Evolutionary conservation across 75 land plant species (phyloP).

Genomic region (Chamaecyparis obtusa): DNA sequence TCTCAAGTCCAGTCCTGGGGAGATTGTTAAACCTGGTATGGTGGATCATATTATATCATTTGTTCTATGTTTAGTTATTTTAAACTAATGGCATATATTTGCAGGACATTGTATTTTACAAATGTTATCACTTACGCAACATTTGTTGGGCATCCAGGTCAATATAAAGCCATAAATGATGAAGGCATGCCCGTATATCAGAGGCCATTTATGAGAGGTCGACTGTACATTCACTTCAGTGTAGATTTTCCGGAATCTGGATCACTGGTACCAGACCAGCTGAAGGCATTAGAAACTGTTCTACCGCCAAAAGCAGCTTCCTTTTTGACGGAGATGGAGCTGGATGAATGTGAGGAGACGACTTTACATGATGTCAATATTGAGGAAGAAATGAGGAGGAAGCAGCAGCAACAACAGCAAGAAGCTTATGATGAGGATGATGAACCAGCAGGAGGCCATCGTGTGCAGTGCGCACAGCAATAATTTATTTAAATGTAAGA

Average conservation of each 20-base stretch:
- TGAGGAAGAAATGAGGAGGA: constrained; percentile 59
- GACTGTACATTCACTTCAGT: constrained; percentile 62
- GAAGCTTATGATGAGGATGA: constrained; percentile 76
- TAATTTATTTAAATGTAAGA: constrained; percentile 15
- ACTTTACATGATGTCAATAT: constrained; percentile 71
- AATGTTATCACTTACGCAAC: background rate
- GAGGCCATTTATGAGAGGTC: constrained; percentile 79
- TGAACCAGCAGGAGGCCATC: constrained; percentile 28
- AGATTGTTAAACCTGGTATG: constrained; percentile 70
- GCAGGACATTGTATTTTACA: background rate
- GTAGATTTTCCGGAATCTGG: constrained; percentile 82
- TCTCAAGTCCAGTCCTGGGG: constrained; percentile 68
- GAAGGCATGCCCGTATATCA: constrained; percentile 79
- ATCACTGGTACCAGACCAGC: constrained; percentile 45
- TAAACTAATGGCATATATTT: background rate
- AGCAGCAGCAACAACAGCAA: constrained; percentile 53
- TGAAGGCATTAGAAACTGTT: constrained; percentile 30
- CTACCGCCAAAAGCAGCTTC: constrained; percentile 35
- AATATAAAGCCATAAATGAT: constrained; percentile 70
- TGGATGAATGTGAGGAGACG: constrained; percentile 81
- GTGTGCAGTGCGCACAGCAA: constrained; percentile 85
- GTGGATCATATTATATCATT: background rate
- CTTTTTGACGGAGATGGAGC: constrained; percentile 43
- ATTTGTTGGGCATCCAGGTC: constrained; percentile 32
- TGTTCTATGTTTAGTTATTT: background rate